Evolutionary conservation across 2,329 filamentous ascomycete species (phyloP).

Genomic region (Beauveria pseudobassiana): DNA sequence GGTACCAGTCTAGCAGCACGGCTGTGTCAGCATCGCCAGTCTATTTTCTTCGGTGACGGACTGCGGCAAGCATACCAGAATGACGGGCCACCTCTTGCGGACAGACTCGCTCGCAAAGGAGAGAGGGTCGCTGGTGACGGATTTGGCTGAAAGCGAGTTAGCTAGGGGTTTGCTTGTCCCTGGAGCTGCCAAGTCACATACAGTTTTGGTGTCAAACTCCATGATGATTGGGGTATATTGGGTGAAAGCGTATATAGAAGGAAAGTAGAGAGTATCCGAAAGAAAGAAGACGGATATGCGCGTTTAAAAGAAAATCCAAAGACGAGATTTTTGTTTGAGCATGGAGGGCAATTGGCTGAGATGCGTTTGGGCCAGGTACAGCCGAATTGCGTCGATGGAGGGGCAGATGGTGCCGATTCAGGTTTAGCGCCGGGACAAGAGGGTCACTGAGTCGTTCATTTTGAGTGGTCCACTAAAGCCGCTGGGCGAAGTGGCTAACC

Average conservation of each 20-base stretch:
- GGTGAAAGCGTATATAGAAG: neutral
- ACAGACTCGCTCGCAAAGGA: slow-evolving; percentile 87
- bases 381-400: neutral
- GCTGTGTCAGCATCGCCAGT: neutral
- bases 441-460: neutral
- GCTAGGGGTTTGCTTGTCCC: neutral
- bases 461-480: neutral
- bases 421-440: neutral
- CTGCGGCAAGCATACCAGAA: slow-evolving; percentile 51
- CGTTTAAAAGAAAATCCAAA: slow-evolving; percentile 4
- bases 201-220: slow-evolving; percentile 69
- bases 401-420: neutral
- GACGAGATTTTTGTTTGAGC: slow-evolving; percentile 6
- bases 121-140: slow-evolving; percentile 69
- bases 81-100: slow-evolving; percentile 84
- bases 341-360: slow-evolving; percentile 10
- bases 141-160: slow-evolving; percentile 52
- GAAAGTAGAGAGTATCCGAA: neutral
- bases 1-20: slow-evolving; percentile 62
- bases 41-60: neutral
- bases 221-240: slow-evolving; percentile 32
- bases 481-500: neutral
- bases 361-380: slow-evolving; percentile 1
- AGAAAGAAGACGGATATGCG: neutral
- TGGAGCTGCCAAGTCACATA: slow-evolving; percentile 33